Conservation (phyloP, 2,329 filamentous ascomycete species). For the Triangularia setosa region DNA sequence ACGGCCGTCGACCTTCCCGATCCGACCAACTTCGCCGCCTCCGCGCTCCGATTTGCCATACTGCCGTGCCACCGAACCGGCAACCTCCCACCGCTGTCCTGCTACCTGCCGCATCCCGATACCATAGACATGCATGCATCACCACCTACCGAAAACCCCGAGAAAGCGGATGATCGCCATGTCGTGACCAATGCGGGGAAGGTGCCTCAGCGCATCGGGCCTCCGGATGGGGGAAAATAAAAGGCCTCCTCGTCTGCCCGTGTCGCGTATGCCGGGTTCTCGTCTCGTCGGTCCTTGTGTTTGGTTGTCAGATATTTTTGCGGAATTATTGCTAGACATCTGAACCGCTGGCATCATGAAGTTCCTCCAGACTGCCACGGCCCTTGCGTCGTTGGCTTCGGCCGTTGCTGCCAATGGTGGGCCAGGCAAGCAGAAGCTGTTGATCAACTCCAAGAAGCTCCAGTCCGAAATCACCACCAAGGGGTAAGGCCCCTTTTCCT, state of each 20-base stretch:
- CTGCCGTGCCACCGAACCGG: background rate
- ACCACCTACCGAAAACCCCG: background rate
- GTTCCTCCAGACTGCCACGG: constrained; percentile 1
- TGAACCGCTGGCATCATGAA: background rate
- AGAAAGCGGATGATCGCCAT: background rate
- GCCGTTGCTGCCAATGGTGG: background rate
- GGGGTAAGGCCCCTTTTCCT: background rate
- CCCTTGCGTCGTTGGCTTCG: constrained; percentile 6
- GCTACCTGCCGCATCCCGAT: background rate
- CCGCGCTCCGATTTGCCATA: background rate
- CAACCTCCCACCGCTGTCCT: no score
- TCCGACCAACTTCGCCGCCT: background rate
- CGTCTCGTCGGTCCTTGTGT: background rate
- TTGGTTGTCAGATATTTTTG: background rate
- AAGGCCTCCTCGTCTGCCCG: background rate
- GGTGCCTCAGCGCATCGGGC: background rate
- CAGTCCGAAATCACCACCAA: constrained; percentile 37
- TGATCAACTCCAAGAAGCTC: constrained; percentile 35
- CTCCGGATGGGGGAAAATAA: background rate
- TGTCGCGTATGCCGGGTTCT: background rate
- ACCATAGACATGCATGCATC: background rate
- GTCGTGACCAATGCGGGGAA: background rate
- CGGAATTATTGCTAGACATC: background rate
- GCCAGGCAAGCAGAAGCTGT: constrained; percentile 9
- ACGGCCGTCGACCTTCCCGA: constrained; percentile 4